Conservation (phyloP, 768 basidiomycete species). For the Kwoniella shandongensis region DNA sequence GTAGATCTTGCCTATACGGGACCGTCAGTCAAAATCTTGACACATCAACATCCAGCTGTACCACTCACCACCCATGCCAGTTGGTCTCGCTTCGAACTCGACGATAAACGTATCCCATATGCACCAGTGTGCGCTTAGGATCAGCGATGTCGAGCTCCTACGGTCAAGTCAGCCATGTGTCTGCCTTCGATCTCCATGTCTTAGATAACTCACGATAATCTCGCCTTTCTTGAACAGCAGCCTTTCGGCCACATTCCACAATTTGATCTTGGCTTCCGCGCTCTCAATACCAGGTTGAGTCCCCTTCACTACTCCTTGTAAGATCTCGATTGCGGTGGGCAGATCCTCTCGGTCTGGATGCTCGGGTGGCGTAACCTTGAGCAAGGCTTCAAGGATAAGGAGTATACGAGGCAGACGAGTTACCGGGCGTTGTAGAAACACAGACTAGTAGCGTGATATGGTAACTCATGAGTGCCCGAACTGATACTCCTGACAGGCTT, state of each 20-base stretch:
- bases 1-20: slow-evolving; percentile 41
- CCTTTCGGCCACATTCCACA: slow-evolving; percentile 76
- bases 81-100: slow-evolving; percentile 65
- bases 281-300: slow-evolving; percentile 80
- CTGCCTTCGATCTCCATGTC: neutral
- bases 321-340: slow-evolving; percentile 67
- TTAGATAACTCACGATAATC: slow-evolving; percentile 67
- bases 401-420: slow-evolving; percentile 81
- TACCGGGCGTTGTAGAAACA: slow-evolving; percentile 77
- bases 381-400: slow-evolving; percentile 69
- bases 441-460: slow-evolving; percentile 66
- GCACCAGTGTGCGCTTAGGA: slow-evolving; percentile 69
- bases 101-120: slow-evolving; percentile 66
- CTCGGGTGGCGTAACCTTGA: slow-evolving; percentile 62
- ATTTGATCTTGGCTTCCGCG: slow-evolving; percentile 86
- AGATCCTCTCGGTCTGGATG: slow-evolving; percentile 77
- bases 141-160: slow-evolving; percentile 80
- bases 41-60: neutral
- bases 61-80: slow-evolving; percentile 64
- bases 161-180: slow-evolving; percentile 3
- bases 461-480: slow-evolving; percentile 58
- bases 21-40: neutral
- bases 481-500: neutral
- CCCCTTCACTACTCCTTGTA: slow-evolving; percentile 74
- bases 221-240: slow-evolving; percentile 74